phyloP scores from a whole-genome alignment of 208 protist genomes.

The Acanthamoeba culbertsoni region DNA sequence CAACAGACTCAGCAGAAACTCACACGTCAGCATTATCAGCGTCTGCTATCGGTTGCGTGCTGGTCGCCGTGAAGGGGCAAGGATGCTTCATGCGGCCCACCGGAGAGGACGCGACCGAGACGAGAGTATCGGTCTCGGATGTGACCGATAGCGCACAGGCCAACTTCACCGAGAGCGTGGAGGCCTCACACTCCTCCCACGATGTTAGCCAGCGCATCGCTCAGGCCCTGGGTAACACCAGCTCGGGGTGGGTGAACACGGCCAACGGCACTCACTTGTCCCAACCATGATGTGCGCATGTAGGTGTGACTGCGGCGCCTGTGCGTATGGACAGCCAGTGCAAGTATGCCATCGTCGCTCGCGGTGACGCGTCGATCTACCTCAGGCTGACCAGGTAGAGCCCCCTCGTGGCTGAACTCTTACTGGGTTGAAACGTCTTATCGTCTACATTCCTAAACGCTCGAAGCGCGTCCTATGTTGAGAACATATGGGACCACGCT shows the following conservation, averaged over 20 bases:
- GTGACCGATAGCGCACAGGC: slow-evolving; percentile 54
- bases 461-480: slow-evolving; percentile 57
- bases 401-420: no score
- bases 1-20: background rate
- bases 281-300: background rate
- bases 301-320: background rate
- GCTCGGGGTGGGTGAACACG: no score
- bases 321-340: slow-evolving; percentile 76
- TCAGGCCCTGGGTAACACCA: slow-evolving; percentile 14
- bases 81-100: background rate
- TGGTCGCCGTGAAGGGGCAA: slow-evolving; percentile 30
- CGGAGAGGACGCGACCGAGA: background rate
- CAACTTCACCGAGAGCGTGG: slow-evolving; percentile 68
- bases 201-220: slow-evolving; percentile 63
- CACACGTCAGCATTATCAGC: background rate
- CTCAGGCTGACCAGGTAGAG: slow-evolving; percentile 62
- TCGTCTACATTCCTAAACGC: no score
- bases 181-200: slow-evolving; percentile 63
- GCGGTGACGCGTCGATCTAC: slow-evolving; percentile 74
- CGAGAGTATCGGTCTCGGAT: background rate
- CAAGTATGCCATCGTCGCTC: slow-evolving; percentile 75
- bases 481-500: slow-evolving; percentile 79
- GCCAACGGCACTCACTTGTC: no score
- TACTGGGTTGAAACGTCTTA: no score
- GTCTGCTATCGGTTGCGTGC: background rate